Evolutionary conservation across 1,284 basidiomycete species (phyloP), one percentile per base, ranked within the genome.

Genomic region (Wolfiporia cocos): DNA sequence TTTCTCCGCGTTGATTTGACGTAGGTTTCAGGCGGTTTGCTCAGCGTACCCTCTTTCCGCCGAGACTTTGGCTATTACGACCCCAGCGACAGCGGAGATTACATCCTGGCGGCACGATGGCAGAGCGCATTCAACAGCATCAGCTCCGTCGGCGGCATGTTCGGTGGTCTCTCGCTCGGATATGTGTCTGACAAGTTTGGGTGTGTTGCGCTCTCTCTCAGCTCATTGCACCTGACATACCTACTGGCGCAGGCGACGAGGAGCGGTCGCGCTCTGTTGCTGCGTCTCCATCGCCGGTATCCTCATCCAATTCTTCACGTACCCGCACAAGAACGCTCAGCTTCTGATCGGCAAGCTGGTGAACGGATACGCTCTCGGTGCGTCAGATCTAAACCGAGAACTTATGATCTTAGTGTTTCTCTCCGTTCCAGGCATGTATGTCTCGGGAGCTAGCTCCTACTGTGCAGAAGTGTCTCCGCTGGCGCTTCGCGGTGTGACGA

Each of bases 241-340:
- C n/a, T n/a, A n/a, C n/a, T n/a, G n/a, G 11, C 12, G n/a, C 7
- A 45, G 43, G 26, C 43, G 43, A 24, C 32, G 38, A 37, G 43
- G 43, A 1, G 43, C 43, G 5, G 39, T 45, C 2, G 43, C 22
- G 5, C 23, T 45, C 12, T 45, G 43, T 30, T 45, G 43, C 39
- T 17, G 35, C n/a, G 43, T 45, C 14, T 45, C 43, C 34, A 45
- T 45, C 30, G n/a, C 29, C 12, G 43, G 43, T 28, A 37, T 45
- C 23, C 29, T 45, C 22, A 45, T 45, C 18, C 43, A 45, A 21
- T 45, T 45, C 43, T 45, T 45, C 39, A 45, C 43, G 11, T 41
- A 40, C 30, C 43, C 43, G 20, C 43, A 45, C 34, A 41, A 21
- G 29, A 45, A 45, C 17, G 43, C 28, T 10, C 38, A 41, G 39